Percentiles rank a stretch among this genome's conserved stretches.
Conservation (phyloP, 2,329 filamentous ascomycete genomes). For the Fusarium xylarioides region DNA sequence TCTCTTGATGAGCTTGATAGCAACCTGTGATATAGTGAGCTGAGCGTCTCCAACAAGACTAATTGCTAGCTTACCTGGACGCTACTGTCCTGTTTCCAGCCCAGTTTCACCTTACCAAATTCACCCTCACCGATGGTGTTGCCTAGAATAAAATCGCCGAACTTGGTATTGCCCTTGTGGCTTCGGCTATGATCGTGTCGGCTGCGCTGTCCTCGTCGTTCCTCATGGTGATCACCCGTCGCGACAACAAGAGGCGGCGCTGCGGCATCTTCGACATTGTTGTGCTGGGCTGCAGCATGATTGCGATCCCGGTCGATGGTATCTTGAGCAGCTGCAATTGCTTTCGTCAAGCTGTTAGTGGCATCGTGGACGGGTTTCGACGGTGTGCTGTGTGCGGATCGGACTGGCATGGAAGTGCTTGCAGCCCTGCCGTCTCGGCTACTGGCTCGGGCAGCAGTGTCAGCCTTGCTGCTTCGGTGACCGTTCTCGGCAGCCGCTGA, state of each 20-base stretch:
- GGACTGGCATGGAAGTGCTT: slow-evolving; percentile 55
- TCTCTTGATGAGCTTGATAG: slow-evolving; percentile 96
- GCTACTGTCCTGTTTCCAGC: slow-evolving; percentile 95
- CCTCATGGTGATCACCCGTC: slow-evolving; percentile 56
- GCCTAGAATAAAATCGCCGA: slow-evolving; percentile 94
- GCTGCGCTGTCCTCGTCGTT: slow-evolving; percentile 61
- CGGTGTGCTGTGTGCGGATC: slow-evolving; percentile 56
- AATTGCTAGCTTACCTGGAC: slow-evolving; percentile 67
- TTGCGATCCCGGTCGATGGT: slow-evolving; percentile 43
- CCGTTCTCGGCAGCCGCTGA: slow-evolving; percentile 43
- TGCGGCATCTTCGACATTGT: slow-evolving; percentile 51
- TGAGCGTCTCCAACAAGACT: background rate
- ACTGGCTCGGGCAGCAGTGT: slow-evolving; percentile 52
- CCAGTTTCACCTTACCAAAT: slow-evolving; percentile 98
- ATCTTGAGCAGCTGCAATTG: slow-evolving; percentile 59
- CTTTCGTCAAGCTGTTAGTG: slow-evolving; percentile 80
- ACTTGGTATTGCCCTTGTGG: slow-evolving; percentile 78
- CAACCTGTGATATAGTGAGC: slow-evolving; percentile 67
- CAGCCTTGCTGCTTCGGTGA: slow-evolving; percentile 48
- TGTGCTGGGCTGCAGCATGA: slow-evolving; percentile 38
- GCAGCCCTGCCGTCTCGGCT: slow-evolving; percentile 52
- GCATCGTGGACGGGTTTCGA: slow-evolving; percentile 74
- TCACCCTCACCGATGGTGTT: slow-evolving; percentile 97
- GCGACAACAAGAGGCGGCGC: slow-evolving; percentile 56
- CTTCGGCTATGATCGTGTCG: slow-evolving; percentile 65